Base-by-base conservation (phyloP, 768 basidiomycete species). In the Mycena venus region DNA sequence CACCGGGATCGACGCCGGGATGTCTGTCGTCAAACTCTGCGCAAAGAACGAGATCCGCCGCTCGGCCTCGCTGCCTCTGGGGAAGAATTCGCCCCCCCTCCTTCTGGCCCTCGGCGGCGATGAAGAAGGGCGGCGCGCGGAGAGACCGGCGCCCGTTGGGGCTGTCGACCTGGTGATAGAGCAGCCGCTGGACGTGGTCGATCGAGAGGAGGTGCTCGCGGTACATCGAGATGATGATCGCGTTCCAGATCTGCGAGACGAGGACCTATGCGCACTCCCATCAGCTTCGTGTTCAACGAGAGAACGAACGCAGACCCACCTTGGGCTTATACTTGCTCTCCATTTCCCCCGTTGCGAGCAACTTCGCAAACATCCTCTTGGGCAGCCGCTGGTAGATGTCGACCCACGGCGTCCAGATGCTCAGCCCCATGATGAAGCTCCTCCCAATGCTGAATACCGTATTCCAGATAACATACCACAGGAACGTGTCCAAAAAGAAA, bases 381-480 rank as follows among this genome's bases (percentile, higher is more conserved):
- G 98, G 98, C 75, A 99, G 85, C 47, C 98, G 89, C 27, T 95
- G 96, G 85, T 93, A 99, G 82, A 99, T 98, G 82, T 99, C 98
- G 85, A 92, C 94, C 98, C 98, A 99, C 3, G 98, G 98, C 10
- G 98, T 99, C 98, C 98, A 99, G 76, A 99, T 98, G 31, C 95
- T 96, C 70, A 99, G 88, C 17, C 98, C 98, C 60, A 99, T 89
- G 34, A 91, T 87, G 85, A 99, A 99, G 23, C 93, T 94, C 62
- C 97, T 90, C 29, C 88, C 94, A 79, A 97, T 96, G 80, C 93
- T 94, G 86, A 95, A 94, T 63, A 97, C 95, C 12, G 96, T 98
- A 83, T 99, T 99, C 98, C 98, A 99, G 80, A 99, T 99, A 85
- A 99, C 97, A 82, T 97, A 99, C 98, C 98, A 99, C 32, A 99